Evolutionary conservation across 345 rosid genomes (phyloP), one percentile per base, ranked within the genome.

Genomic region (Ailanthus altissimus): DNA sequence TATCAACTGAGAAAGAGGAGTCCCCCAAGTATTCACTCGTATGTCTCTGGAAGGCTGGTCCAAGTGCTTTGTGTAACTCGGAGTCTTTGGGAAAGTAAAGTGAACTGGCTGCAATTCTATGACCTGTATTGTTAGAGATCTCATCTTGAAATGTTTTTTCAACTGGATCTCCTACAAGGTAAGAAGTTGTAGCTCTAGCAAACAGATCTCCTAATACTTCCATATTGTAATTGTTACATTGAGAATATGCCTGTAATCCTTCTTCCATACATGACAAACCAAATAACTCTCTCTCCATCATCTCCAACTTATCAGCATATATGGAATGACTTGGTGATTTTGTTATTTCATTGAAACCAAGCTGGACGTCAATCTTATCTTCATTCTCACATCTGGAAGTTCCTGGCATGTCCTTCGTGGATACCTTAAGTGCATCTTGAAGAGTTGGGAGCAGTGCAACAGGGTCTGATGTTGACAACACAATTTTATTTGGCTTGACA

Each of bases 61-160:
- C 90, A 62, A 86, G 85, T 9, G 84, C 89, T 72, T 85, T 75
- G 66, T 84, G 86, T 49, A 88, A 83, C 80, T 91, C 88, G 21
- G 70, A 76, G 32, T 85, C 85, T 59, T 66, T 14, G 12, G 88
- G 88, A 63, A 87, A 87, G 71, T 70, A 74, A 72, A 79, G 79
- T 45, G 80, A 79, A 77, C 76, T 77, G 50, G 47, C 53, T 8
- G 65, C 18, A 49, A 16, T 69, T 49, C 43, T 53, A 46, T 74
- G 57, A 45, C 21, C 28, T 0, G 25, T 25, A 66, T 75, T 59
- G 32, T 67, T 38, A 45, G 51, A 47, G 61, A 40, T 77, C 21
- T 28, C 70, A 59, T 79, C 86, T 70, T 67, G 75, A 53, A 46
- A 70, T 59, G 54, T 63, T 28, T 73, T 73, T 46, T 66, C 77